These are phyloP conservation scores for Ustilaginoidea virens DNA, from an alignment of 2,329 filamentous ascomycete genomes.

Conservation along the genomic window DNA sequence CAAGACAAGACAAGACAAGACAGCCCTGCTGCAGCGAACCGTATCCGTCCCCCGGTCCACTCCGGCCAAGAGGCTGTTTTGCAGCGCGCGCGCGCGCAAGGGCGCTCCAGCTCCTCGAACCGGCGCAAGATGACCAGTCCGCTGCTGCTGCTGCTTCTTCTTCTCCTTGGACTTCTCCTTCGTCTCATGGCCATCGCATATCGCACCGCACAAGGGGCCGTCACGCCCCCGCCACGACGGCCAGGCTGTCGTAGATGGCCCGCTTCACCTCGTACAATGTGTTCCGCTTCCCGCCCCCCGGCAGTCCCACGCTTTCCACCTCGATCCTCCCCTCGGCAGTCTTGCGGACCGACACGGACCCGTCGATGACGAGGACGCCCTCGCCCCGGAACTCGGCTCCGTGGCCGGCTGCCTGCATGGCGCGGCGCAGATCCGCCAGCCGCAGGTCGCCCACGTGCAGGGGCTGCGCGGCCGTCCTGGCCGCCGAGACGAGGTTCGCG, in stretches of 20 bases:
- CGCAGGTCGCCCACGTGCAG: slow-evolving; percentile 89
- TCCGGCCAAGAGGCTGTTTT: no score
- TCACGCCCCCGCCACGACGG: slow-evolving; percentile 69
- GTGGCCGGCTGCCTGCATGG: slow-evolving; percentile 71
- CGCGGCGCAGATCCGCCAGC: slow-evolving; percentile 70
- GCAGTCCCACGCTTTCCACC: slow-evolving; percentile 57
- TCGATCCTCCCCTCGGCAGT: slow-evolving; percentile 75
- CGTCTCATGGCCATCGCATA: no score
- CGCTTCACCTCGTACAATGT: slow-evolving; percentile 79
- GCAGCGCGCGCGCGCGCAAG: no score
- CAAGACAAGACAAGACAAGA: no score
- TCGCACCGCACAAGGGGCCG: slow-evolving; percentile 7
- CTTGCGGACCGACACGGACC: slow-evolving; percentile 77
- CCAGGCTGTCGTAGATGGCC: slow-evolving; percentile 87
- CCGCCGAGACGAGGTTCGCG: slow-evolving; percentile 49
- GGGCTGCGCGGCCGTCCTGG: slow-evolving; percentile 65
- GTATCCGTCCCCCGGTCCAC: no score
- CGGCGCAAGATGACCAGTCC: no score
- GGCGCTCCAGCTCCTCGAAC: no score
- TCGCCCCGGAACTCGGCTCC: slow-evolving; percentile 87
- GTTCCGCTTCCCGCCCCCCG: slow-evolving; percentile 25
- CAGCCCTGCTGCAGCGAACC: no score
- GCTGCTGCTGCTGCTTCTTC: no score
- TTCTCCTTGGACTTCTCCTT: slow-evolving; percentile 7
- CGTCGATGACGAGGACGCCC: slow-evolving; percentile 80